Base-by-base conservation (phyloP, 192 early-diverging fungal genomes). In the Gorgonomyces haynaldii region DNA sequence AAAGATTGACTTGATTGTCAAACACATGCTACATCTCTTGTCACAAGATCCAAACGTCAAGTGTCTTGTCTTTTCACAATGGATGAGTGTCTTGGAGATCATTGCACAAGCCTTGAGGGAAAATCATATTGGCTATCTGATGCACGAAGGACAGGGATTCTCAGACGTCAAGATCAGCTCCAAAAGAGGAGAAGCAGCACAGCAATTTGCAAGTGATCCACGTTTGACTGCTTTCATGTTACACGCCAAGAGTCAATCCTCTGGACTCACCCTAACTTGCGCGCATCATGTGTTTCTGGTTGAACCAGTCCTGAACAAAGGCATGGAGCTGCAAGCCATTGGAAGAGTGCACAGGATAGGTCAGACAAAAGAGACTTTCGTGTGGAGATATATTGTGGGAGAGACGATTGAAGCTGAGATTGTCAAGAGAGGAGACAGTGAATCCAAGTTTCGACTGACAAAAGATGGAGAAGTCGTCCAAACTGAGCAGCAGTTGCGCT, bases 251-350 rank as follows among this genome's bases (percentile, higher is more conserved):
- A 52, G 41, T 29, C 74, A 76, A 52, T 61, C 57, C 38, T 54
- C 53, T 29, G 74, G 74, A 15, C 45, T 76, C 47, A 73, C 74
- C 7, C 67, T 76, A 28, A 64, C 68, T n/a, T 15, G 34, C 17
- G 74, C 74, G n/a, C 67, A 50, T 8, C 63, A 76, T 51, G 66
- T 73, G 8, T 62, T 76, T 42, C 38, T 76, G 4, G 56, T 76
- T 37, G 74, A 76, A 46, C 74, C 74, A 5, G 54, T 72, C 1
- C 56, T 76, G 27, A 58, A 76, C 28, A 25, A 28, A 4, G 62
- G 57, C 3, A 23, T 74, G 26, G 67, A 73, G 43, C 45, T 49
- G 26, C 68, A 75, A 57, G 74, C 74, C 8, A 64, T 73, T 48
- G 56, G 57, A 30, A 37, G 74, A 3, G 65, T 76, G 6, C 70